Evolutionary conservation across 1,139 yeast genomes (phyloP).

Genomic region (Suhomyces wounanorum): DNA sequence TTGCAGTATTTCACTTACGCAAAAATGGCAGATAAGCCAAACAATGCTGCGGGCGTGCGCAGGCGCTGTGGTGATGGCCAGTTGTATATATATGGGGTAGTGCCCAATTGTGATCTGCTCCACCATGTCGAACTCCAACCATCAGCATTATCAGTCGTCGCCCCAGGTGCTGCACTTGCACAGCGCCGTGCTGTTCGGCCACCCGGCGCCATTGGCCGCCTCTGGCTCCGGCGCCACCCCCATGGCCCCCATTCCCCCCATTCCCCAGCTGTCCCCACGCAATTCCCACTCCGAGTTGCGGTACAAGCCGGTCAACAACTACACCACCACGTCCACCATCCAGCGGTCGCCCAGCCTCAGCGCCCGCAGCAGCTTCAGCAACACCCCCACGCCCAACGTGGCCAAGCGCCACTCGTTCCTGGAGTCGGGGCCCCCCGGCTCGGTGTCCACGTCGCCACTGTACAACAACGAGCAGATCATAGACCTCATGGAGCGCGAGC

Average conservation of each 20-base stretch:
- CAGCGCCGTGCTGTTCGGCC: slow-evolving; percentile 3
- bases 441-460: slow-evolving; percentile 4
- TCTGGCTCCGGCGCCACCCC: not conserved
- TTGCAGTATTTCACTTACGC: slow-evolving; percentile 4
- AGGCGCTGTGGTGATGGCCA: not conserved
- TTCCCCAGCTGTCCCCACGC: slow-evolving; percentile 11
- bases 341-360: slow-evolving; percentile 18
- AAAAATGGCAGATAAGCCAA: slow-evolving; percentile 3
- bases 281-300: slow-evolving; percentile 10
- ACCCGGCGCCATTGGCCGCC: not conserved
- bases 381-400: slow-evolving; percentile 11
- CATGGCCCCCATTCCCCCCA: slow-evolving; percentile 1
- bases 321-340: slow-evolving; percentile 15
- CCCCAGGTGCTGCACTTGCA: slow-evolving; percentile 6
- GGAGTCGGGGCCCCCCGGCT: slow-evolving; percentile 4
- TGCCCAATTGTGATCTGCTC: not conserved
- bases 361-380: slow-evolving; percentile 12
- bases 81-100: not conserved
- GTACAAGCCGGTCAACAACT: slow-evolving; percentile 12
- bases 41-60: slow-evolving; percentile 2
- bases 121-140: slow-evolving; percentile 6
- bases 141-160: not conserved
- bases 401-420: slow-evolving; percentile 16
- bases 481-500: slow-evolving; percentile 68
- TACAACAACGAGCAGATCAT: slow-evolving; percentile 45